Conservation (phyloP, 352 stramenopile species). For the Phytopythium boreale region DNA sequence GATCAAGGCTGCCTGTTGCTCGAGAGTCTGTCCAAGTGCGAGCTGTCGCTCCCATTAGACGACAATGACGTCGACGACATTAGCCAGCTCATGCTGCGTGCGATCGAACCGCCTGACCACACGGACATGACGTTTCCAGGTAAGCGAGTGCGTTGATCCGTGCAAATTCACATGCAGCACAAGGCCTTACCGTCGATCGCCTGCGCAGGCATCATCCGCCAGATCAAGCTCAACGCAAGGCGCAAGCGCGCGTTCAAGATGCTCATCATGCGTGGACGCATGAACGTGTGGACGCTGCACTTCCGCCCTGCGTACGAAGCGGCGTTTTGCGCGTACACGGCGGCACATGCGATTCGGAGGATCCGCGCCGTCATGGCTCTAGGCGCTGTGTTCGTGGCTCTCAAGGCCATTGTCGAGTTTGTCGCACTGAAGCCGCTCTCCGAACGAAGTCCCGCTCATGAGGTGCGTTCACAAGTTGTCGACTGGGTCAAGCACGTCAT, state of each 20-base stretch:
- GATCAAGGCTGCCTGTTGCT: neutral
- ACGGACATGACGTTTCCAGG: constrained; percentile 14
- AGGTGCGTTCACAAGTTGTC: neutral
- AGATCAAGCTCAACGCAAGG: constrained; percentile 26
- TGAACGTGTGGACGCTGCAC: constrained; percentile 37
- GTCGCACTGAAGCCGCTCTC: constrained; percentile 1
- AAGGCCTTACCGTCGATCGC: neutral
- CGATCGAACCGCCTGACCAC: constrained; percentile 33
- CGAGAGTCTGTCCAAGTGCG: neutral
- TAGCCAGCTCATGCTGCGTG: constrained; percentile 21
- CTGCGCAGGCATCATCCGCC: constrained; percentile 20
- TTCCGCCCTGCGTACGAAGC: constrained; percentile 31
- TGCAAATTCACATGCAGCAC: neutral
- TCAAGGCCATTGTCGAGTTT: constrained; percentile 26
- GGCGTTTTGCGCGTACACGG: constrained; percentile 23
- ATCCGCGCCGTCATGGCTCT: constrained; percentile 35
- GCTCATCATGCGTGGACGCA: constrained; percentile 29
- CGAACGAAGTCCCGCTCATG: neutral
- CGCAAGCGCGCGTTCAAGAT: constrained; percentile 36
- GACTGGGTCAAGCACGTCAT: neutral
- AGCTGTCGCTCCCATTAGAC: neutral
- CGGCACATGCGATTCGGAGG: constrained; percentile 23
- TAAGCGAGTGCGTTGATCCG: constrained; percentile 5
- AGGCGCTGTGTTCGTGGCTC: constrained; percentile 23
- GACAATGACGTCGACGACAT: constrained; percentile 6